Conservation (phyloP, 345 rosid species). For the Lepidium africanum region DNA sequence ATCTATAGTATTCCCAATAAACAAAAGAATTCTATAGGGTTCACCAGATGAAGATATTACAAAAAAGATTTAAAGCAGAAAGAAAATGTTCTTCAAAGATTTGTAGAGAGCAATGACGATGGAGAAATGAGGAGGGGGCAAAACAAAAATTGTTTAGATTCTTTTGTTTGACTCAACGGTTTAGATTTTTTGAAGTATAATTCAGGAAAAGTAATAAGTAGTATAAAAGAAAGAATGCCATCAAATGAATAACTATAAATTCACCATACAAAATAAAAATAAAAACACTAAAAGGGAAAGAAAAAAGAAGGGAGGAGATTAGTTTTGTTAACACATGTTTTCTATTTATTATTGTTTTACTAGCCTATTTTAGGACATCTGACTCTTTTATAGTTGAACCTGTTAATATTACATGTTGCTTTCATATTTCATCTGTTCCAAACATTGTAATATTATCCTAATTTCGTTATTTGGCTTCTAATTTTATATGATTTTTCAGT, state of each 20-base stretch:
- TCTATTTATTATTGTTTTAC: neutral
- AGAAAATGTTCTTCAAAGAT: neutral
- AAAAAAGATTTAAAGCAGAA: neutral
- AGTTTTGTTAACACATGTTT: neutral
- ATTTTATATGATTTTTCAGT: too few relatives aligned
- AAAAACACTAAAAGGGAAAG: neutral
- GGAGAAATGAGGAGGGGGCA: neutral
- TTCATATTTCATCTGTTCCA: neutral
- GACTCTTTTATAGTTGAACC: neutral
- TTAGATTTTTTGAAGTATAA: neutral
- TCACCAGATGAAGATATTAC: neutral
- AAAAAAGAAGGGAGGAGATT: conserved; percentile 6
- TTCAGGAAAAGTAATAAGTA: neutral
- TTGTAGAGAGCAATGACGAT: conserved; percentile 2
- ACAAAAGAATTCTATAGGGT: neutral
- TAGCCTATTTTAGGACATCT: neutral
- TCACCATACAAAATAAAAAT: neutral
- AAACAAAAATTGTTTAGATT: neutral
- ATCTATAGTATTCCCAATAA: neutral
- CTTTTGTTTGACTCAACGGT: neutral
- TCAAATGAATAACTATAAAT: conserved; percentile 1
- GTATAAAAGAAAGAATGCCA: neutral
- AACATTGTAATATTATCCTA: neutral
- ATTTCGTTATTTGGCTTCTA: neutral
- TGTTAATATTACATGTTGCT: neutral